Conservation (phyloP, 805 yeast species). For the Hanseniaspora clermontiae region DNA sequence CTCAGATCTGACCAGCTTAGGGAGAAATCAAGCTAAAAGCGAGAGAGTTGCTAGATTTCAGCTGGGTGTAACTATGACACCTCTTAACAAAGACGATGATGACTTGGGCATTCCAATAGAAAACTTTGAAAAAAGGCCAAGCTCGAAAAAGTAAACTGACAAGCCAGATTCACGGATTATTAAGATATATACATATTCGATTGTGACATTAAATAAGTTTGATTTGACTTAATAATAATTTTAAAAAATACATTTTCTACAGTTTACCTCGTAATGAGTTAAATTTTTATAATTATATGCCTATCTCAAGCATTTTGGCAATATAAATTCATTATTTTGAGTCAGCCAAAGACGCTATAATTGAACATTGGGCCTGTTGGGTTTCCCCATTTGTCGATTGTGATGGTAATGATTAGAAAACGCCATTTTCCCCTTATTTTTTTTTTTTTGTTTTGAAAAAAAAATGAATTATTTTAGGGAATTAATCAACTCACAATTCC, state of each 20-base stretch:
- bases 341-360: no score
- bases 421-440: not conserved
- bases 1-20: not conserved
- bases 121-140: not conserved
- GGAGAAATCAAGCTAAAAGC: not conserved
- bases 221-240: no score
- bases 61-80: conserved; percentile 11
- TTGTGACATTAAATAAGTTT: no score
- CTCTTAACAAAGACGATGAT: not conserved
- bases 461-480: not conserved
- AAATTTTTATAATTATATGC: not conserved
- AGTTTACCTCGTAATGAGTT: no score
- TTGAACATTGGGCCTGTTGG: no score
- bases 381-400: not conserved
- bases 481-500: not conserved
- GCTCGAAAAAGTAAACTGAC: not conserved
- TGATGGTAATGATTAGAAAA: not conserved
- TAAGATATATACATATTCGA: no score
- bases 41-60: conserved; percentile 9
- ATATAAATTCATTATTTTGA: not conserved
- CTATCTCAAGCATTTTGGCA: no score
- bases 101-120: not conserved
- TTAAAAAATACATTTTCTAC: no score
- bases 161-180: not conserved
- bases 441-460: no score